Percentiles rank a stretch among this genome's conserved stretches.
Conservation (phyloP, 768 basidiomycete species). For the Epithele typhae region DNA sequence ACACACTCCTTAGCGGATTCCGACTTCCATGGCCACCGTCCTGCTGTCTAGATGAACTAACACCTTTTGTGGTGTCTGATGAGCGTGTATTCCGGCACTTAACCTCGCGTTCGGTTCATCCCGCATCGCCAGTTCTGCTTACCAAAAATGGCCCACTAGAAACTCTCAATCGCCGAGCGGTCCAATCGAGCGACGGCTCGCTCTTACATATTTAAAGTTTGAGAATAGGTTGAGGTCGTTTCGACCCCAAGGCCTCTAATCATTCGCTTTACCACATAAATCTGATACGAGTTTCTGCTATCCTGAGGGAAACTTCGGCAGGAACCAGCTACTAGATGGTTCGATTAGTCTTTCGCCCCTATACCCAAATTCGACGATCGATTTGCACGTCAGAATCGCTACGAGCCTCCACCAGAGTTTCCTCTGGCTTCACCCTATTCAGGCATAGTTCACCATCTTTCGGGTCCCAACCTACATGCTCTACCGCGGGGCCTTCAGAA, state of each 20-base stretch:
- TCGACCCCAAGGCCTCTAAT: constrained; percentile 88
- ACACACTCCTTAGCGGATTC: constrained; percentile 85
- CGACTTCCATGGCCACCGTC: constrained; percentile 85
- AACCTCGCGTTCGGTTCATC: constrained; percentile 70
- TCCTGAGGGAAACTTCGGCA: constrained; percentile 85
- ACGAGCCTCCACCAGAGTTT: constrained; percentile 95
- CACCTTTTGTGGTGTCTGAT: constrained; percentile 84
- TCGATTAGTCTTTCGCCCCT: constrained; percentile 96
- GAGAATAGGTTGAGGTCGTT: constrained; percentile 85
- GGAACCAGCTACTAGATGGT: constrained; percentile 93
- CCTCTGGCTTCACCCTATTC: constrained; percentile 92
- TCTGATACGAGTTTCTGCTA: constrained; percentile 58
- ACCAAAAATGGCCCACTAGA: constrained; percentile 74
- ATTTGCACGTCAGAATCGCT: constrained; percentile 97
- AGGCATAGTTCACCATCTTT: constrained; percentile 90
- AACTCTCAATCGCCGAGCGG: constrained; percentile 56
- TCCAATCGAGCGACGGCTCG: constrained; percentile 47
- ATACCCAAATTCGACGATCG: constrained; percentile 94
- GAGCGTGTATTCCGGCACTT: constrained; percentile 80
- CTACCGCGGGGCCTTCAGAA: constrained; percentile 72
- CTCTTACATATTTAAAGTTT: constrained; percentile 66
- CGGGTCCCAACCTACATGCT: constrained; percentile 85
- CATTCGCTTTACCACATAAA: constrained; percentile 77
- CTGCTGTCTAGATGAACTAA: constrained; percentile 87
- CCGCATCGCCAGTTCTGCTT: constrained; percentile 70